A percentile compares a stretch with the other conserved stretches of the same genome.
These are phyloP conservation scores for Ustulina deusta DNA, from an alignment of 2,329 filamentous ascomycete genomes.

Conservation along the genomic window DNA sequence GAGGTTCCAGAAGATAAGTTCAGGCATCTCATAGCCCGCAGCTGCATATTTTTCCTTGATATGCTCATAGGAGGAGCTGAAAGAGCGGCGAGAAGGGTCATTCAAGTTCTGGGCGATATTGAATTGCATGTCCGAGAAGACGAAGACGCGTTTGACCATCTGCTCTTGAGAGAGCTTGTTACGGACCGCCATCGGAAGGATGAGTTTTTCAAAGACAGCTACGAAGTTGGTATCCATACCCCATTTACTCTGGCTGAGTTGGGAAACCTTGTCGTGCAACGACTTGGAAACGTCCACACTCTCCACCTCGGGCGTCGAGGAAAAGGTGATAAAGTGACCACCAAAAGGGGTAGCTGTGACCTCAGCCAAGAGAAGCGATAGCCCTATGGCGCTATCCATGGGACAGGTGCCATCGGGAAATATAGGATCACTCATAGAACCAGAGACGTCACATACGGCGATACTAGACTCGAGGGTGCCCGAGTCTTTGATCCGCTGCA, in stretches of 20 bases:
- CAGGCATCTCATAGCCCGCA: slow-evolving; percentile 68
- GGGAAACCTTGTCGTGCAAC: slow-evolving; percentile 57
- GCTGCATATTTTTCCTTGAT: slow-evolving; percentile 59
- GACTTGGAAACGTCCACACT: slow-evolving; percentile 54
- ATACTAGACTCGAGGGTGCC: slow-evolving; percentile 65
- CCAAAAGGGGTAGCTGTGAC: slow-evolving; percentile 65
- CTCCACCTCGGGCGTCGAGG: slow-evolving; percentile 55
- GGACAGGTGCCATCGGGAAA: slow-evolving; percentile 62
- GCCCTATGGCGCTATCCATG: slow-evolving; percentile 66
- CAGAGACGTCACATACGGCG: slow-evolving; percentile 69
- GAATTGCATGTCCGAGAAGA: slow-evolving; percentile 73
- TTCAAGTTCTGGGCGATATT: slow-evolving; percentile 51
- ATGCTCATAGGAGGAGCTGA: slow-evolving; percentile 62
- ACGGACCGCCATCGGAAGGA: slow-evolving; percentile 65
- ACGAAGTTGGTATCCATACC: slow-evolving; percentile 63
- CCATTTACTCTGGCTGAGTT: slow-evolving; percentile 53
- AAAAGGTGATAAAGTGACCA: slow-evolving; percentile 68
- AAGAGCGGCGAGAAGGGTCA: slow-evolving; percentile 57
- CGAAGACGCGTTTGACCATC: slow-evolving; percentile 71
- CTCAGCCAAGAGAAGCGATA: slow-evolving; percentile 68
- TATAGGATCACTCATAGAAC: slow-evolving; percentile 59
- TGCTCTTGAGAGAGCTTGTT: slow-evolving; percentile 65
- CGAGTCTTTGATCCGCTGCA: slow-evolving; percentile 68
- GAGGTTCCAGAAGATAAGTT: slow-evolving; percentile 72
- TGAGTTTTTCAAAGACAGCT: slow-evolving; percentile 64